These are phyloP conservation scores for Nicotiana noctiflora DNA, from an alignment of 257 asterid genomes.

Conservation along the genomic window DNA sequence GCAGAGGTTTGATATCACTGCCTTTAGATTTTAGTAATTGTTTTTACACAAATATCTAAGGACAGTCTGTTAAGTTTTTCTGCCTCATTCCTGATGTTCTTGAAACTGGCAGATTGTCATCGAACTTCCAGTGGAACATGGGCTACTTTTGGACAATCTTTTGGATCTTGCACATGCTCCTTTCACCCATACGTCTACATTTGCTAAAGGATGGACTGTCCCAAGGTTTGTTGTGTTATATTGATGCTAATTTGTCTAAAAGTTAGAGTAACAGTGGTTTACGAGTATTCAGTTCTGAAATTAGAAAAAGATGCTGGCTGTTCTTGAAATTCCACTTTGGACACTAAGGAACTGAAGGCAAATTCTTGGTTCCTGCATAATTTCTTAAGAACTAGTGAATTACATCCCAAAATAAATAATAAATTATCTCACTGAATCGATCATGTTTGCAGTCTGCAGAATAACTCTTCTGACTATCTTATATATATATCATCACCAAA, in stretches of 20 bases:
- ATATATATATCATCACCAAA: not conserved
- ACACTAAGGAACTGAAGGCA: not conserved
- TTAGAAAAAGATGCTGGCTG: not conserved
- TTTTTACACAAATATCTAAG: not conserved
- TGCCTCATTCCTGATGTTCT: slow-evolving; percentile 3
- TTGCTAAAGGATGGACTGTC: slow-evolving; percentile 95
- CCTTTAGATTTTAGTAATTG: not conserved
- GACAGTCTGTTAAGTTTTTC: not conserved
- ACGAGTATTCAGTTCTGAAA: not conserved
- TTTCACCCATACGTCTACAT: slow-evolving; percentile 90
- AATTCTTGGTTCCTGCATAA: not conserved
- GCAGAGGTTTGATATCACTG: slow-evolving; percentile 58
- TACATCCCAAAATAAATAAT: not conserved
- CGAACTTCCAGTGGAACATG: slow-evolving; percentile 97
- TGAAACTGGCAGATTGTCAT: slow-evolving; percentile 59
- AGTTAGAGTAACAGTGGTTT: not conserved
- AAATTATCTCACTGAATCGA: not conserved
- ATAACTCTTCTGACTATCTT: not conserved
- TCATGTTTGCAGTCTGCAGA: not conserved
- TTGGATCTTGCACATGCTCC: slow-evolving; percentile 99
- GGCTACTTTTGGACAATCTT: slow-evolving; percentile 84
- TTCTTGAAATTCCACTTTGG: not conserved
- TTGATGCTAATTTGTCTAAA: not conserved
- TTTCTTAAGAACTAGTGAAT: not conserved
- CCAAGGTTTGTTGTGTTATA: slow-evolving; percentile 48